These are phyloP conservation scores for Picea engelmannii DNA, from an alignment of 83 land plant genomes.

Conservation along the genomic window DNA sequence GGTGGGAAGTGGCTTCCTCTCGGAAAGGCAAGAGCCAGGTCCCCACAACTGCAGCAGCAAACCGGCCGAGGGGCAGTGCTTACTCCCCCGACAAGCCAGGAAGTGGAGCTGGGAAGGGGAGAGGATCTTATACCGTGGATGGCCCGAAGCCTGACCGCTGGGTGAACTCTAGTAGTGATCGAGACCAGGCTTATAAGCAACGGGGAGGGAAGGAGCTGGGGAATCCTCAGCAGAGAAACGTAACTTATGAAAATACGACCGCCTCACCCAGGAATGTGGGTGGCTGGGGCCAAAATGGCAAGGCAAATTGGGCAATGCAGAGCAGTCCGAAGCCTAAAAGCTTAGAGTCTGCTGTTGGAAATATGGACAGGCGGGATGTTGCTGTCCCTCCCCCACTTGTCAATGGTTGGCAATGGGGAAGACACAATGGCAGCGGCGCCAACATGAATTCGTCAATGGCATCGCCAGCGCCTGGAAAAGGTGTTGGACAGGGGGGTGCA, in stretches of 20 bases:
- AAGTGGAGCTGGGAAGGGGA: neutral
- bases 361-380: neutral
- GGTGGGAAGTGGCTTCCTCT: conserved; percentile 12
- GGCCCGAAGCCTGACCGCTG: too few species aligned
- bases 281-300: neutral
- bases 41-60: neutral
- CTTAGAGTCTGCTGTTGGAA: neutral
- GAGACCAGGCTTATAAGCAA: neutral
- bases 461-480: neutral
- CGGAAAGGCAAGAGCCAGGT: conserved; percentile 5
- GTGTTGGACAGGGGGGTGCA: neutral
- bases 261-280: neutral
- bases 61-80: neutral
- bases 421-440: conserved; percentile 11
- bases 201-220: neutral
- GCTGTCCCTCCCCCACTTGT: conserved; percentile 45
- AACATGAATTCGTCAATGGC: too few species aligned
- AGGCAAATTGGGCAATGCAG: neutral
- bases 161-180: neutral
- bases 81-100: neutral
- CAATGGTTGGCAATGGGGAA: conserved; percentile 55
- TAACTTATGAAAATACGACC: neutral
- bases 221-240: neutral
- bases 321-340: neutral
- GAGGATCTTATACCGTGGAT: neutral